Evolutionary conservation across 441 rosid genomes (phyloP).

Genomic region (Breynia disticha): DNA sequence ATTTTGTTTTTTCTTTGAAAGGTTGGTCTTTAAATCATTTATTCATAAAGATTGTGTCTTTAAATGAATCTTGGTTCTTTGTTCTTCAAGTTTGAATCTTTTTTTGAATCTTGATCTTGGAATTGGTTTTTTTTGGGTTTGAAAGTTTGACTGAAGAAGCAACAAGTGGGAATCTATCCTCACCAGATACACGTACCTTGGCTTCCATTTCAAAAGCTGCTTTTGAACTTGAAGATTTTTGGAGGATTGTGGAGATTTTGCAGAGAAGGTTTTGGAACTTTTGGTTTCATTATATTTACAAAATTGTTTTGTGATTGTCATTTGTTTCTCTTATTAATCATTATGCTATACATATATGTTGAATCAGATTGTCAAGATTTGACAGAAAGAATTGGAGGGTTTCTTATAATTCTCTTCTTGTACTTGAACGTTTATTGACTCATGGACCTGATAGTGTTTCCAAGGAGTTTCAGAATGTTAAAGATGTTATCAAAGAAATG

Average conservation of each 20-base stretch:
- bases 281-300: neutral
- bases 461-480: constrained; percentile 60
- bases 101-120: neutral
- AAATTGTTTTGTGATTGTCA: neutral
- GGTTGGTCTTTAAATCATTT: neutral
- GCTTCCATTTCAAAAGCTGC: constrained; percentile 79
- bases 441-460: constrained; percentile 93
- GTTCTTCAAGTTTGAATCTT: neutral
- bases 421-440: constrained; percentile 73
- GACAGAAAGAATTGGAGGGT: constrained; percentile 77
- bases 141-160: constrained; percentile 82
- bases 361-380: constrained; percentile 49
- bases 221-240: constrained; percentile 83
- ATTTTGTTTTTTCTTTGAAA: neutral
- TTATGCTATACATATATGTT: constrained; percentile 2
- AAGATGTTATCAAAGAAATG: constrained; percentile 39
- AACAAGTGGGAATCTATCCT: constrained; percentile 50
- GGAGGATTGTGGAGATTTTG: constrained; percentile 67
- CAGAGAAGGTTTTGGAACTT: constrained; percentile 49
- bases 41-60: neutral
- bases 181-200: constrained; percentile 55
- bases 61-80: neutral
- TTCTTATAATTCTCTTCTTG: constrained; percentile 59
- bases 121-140: constrained; percentile 9
- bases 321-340: neutral